A percentile compares a stretch with the other conserved stretches of the same genome.
phyloP scores from a whole-genome alignment of 2,329 filamentous ascomycete species.

The Penicillium expansum region DNA sequence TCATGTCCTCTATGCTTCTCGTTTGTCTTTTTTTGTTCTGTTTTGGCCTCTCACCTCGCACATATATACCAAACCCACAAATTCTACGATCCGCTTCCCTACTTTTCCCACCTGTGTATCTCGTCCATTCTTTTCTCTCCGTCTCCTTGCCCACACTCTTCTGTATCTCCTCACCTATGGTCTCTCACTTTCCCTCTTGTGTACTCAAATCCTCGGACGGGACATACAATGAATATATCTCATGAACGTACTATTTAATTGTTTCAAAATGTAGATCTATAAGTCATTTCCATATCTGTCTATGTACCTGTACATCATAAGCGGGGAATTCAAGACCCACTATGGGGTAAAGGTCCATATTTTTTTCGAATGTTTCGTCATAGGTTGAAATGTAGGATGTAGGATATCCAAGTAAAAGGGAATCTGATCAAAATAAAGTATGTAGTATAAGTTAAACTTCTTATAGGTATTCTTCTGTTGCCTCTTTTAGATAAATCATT shows the following conservation, averaged over 20 bases:
- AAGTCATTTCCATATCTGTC: neutral
- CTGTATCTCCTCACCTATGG: constrained; percentile 5
- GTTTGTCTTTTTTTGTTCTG: constrained; percentile 6
- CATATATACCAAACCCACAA: constrained; percentile 23
- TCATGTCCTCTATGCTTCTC: constrained; percentile 4
- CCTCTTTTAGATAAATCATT: neutral
- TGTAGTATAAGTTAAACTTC: neutral
- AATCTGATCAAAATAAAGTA: neutral
- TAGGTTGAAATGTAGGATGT: neutral
- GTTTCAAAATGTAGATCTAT: neutral
- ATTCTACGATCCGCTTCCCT: constrained; percentile 11
- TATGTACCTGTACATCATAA: neutral
- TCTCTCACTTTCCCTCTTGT: constrained; percentile 15
- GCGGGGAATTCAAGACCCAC: constrained; percentile 1
- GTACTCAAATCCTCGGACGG: constrained; percentile 21
- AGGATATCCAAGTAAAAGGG: neutral
- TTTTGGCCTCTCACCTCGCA: constrained; percentile 13
- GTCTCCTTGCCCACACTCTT: constrained; percentile 4
- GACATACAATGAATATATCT: constrained; percentile 26
- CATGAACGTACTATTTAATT: constrained; percentile 11
- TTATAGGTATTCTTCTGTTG: too few relatives aligned
- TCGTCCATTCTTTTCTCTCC: constrained; percentile 16
- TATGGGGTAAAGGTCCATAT: neutral
- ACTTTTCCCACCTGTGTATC: constrained; percentile 11
- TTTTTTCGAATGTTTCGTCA: neutral